phyloP scores from a whole-genome alignment of 805 yeast genomes.

The Candida khao-thaluensis region DNA sequence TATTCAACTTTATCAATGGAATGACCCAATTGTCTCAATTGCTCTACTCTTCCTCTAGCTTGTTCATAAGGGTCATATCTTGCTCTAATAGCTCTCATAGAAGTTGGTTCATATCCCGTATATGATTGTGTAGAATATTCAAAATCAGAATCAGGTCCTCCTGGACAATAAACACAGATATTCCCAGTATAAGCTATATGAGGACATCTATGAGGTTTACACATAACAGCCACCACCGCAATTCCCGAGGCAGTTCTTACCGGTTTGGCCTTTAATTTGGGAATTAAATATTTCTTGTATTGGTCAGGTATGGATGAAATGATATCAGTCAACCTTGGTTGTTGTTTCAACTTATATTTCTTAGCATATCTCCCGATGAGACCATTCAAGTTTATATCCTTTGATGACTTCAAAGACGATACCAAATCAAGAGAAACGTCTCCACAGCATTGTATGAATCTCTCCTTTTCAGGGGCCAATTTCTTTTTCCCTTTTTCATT shows the following conservation, averaged over 20 bases:
- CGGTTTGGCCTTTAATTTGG: conserved; percentile 96
- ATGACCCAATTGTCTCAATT: conserved; percentile 91
- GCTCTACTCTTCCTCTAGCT: conserved; percentile 96
- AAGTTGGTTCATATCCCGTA: conserved; percentile 98
- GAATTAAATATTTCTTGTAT: conserved; percentile 84
- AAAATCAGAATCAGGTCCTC: conserved; percentile 98
- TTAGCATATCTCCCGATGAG: conserved; percentile 81
- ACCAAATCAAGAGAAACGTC: conserved; percentile 88
- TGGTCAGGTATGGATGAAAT: conserved; percentile 95
- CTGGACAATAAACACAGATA: conserved; percentile 98
- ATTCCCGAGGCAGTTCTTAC: conserved; percentile 98
- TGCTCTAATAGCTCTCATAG: conserved; percentile 99
- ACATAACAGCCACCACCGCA: conserved; percentile 99
- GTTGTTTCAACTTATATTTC: conserved; percentile 85
- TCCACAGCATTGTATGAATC: conserved; percentile 89
- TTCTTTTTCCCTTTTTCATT: conserved; percentile 45
- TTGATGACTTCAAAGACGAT: conserved; percentile 66
- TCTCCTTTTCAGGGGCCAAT: conserved; percentile 85
- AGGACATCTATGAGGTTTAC: conserved; percentile 98
- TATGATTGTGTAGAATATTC: conserved; percentile 98
- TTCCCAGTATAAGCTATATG: conserved; percentile 99
- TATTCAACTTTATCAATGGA: conserved; percentile 97
- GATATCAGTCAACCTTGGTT: conserved; percentile 93
- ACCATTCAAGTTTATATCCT: conserved; percentile 87
- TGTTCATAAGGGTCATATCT: conserved; percentile 98